Evolutionary conservation across 345 rosid genomes (phyloP), one percentile per base, ranked within the genome.

Genomic region (Adansonia digitata): DNA sequence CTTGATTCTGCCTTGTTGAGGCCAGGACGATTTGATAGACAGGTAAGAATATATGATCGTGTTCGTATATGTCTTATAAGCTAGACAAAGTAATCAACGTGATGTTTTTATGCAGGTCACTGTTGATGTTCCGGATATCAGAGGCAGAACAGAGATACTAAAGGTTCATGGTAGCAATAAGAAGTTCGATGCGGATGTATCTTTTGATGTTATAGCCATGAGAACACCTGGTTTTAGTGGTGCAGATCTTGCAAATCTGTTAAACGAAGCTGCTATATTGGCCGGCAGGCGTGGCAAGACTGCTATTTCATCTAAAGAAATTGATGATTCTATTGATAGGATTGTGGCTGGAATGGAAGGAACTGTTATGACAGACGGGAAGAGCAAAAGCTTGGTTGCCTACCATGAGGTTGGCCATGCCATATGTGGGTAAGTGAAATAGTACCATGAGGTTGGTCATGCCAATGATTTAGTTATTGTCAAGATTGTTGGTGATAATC

Each of bases 281-380:
- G 94, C 98, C 53, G 97, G 98, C 18, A 87, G 97, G 51, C 93
- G 98, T 39, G 97, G 89, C 42, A 89, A 81, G 88, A 78, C 93
- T 22, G 93, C 78, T 7, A 92, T 94, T 75, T 91, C 98, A 59
- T 86, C 97, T 27, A 94, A 92, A 86, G 98, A 94, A 80, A 85
- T 94, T 71, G 98, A 94, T 78, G 98, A 94, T 82, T 91, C 98
- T 35, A 94, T 94, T 81, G 98, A 94, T 84, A 86, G 98, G 80
- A 94, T 94, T 75, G 98, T 94, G 73, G 98, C 98, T 60, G 98
- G 98, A 55, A 94, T 94, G 98, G 98, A 94, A 81, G 98, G 98
- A 80, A 94, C 98, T 0, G 97, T 94, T n/a, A 94, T 94, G 98
- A 94, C 97, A 0, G 98, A 94, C 74, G 92, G 98, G 45, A 94